These are phyloP conservation scores for Kurtzmaniella natalensis DNA, from an alignment of 1,139 yeast genomes.

Conservation along the genomic window DNA sequence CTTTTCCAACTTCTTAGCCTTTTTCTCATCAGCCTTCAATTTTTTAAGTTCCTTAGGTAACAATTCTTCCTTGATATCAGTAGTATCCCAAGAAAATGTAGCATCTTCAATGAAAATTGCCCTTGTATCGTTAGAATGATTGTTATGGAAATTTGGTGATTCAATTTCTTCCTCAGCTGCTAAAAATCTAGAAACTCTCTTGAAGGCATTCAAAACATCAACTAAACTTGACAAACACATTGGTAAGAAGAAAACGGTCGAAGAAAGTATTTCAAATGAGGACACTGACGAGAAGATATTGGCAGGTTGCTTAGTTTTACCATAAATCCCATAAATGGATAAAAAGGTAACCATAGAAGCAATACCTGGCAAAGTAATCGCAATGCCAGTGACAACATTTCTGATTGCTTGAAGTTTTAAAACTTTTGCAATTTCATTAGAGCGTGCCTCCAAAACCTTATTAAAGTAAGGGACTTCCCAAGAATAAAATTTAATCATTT, in stretches of 20 bases:
- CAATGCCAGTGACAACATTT: conserved; percentile 10
- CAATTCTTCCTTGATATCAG: conserved; percentile 9
- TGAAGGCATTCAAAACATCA: conserved; percentile 12
- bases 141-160: conserved; percentile 2
- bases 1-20: conserved; percentile 11
- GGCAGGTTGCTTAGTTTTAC: conserved; percentile 11
- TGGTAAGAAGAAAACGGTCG: conserved; percentile 12
- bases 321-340: conserved; percentile 11
- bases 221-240: conserved; percentile 11
- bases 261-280: conserved; percentile 12
- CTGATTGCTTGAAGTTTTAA: conserved; percentile 11
- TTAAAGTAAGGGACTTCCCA: conserved; percentile 17
- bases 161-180: conserved; percentile 4
- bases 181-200: conserved; percentile 7
- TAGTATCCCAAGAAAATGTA: conserved; percentile 19
- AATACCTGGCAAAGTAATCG: conserved; percentile 11
- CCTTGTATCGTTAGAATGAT: neutral
- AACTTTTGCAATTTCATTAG: conserved; percentile 10
- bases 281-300: conserved; percentile 15
- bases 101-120: conserved; percentile 18
- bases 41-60: conserved; percentile 5
- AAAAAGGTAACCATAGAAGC: conserved; percentile 12
- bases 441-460: conserved; percentile 8
- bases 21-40: conserved; percentile 10
- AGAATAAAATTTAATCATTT: conserved; percentile 56